Evolutionary conservation across 371 early-diverging fungal species (phyloP), one percentile per base, ranked within the genome.

Genomic region (Mortierella sp.): DNA sequence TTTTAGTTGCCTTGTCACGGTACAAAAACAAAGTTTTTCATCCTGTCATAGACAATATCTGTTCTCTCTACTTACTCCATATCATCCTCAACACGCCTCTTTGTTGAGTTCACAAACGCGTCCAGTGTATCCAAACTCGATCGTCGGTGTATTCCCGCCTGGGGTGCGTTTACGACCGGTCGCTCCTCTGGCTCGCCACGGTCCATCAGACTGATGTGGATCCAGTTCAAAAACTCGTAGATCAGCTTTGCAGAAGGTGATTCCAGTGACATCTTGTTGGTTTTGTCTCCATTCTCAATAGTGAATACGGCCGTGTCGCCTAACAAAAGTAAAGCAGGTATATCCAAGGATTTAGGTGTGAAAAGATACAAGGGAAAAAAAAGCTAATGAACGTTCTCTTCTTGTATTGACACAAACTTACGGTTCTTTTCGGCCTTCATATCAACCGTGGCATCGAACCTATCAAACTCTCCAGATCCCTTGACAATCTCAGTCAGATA

Each of bases 181-280:
- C 11, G 1, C 7, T 1, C 2, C 4, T 11, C 41, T 61, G 34
- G 61, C n/a, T 15, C 31, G 48, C 46, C 55, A 17, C 34, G 54
- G 23, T 47, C 63, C 67, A 72, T 66, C 21, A 23, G 19, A 50
- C 54, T 50, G 21, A 72, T 50, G 21, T 57, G 32, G 28, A 72
- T 53, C 50, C 63, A 58, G 24, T 72, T 72, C 39, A 72, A 7
- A 19, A 72, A 72, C 55, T 72, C 73, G 31, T 28, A 42, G 50
- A 67, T 72, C n/a, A 65, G 73, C 41, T 72, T 72, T 0, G 27
- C 48, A 15, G 66, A 61, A 11, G 73, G 73, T 4, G 73, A 66
- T 46, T 72, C 73, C 19, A 72, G 62, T 43, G 59, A 62, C 67
- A 72, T 62, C 17, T 43, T 12, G 21, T 66, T 72, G n/a, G 75